phyloP scores from a whole-genome alignment of 768 basidiomycete genomes.

The Phlebiopsis flavidoalba region DNA sequence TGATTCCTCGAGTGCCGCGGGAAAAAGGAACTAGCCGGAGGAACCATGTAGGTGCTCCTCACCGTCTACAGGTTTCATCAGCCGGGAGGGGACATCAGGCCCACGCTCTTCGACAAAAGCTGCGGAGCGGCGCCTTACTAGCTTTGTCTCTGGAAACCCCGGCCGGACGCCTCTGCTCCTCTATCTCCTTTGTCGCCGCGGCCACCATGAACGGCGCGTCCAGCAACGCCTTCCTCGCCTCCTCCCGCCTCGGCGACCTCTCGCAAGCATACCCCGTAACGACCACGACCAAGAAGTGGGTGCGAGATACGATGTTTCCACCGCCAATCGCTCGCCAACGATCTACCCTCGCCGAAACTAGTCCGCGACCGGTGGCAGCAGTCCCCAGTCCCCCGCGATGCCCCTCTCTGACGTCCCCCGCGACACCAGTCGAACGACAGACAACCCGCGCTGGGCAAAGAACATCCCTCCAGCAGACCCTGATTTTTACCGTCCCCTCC shows the following conservation, averaged over 20 bases:
- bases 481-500: slow-evolving; percentile 59
- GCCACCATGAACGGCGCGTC: slow-evolving; percentile 16
- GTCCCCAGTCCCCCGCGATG: slow-evolving; percentile 8
- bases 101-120: slow-evolving; percentile 2
- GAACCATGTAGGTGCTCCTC: neutral
- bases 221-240: slow-evolving; percentile 14
- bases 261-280: slow-evolving; percentile 28
- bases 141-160: neutral
- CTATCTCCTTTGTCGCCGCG: neutral
- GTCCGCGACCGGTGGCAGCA: slow-evolving; percentile 39
- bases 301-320: slow-evolving; percentile 41
- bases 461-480: slow-evolving; percentile 57
- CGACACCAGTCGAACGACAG: slow-evolving; percentile 68
- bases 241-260: slow-evolving; percentile 29
- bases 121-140: neutral
- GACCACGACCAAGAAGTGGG: slow-evolving; percentile 32
- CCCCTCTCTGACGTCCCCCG: neutral
- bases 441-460: slow-evolving; percentile 62
- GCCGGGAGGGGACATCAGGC: slow-evolving; percentile 1
- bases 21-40: neutral
- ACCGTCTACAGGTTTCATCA: slow-evolving; percentile 2
- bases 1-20: too few species aligned
- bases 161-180: neutral
- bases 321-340: slow-evolving; percentile 59
- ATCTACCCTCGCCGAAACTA: too few species aligned